A percentile compares a stretch with the other conserved stretches of the same genome.
Conservation (phyloP, 208 protist genomes). For the Leishmania gerbilli region DNA sequence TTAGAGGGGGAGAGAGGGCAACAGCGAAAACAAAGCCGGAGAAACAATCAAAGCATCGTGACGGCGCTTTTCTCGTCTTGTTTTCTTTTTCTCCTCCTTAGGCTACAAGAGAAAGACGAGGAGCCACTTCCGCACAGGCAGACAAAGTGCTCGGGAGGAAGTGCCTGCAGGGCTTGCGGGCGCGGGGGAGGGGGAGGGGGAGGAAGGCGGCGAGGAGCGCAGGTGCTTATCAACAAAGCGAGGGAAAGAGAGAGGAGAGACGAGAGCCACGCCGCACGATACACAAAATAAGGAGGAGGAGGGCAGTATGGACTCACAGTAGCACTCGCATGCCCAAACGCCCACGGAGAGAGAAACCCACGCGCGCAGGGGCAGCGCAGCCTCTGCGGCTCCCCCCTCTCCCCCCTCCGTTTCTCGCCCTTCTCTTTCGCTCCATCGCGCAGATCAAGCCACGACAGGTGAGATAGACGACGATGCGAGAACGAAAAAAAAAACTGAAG, state of each 20-base stretch:
- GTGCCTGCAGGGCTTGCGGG: neutral
- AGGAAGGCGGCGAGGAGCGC: neutral
- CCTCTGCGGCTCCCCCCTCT: neutral
- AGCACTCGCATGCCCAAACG: neutral
- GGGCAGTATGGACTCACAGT: neutral
- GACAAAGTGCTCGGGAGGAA: neutral
- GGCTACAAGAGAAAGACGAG: neutral
- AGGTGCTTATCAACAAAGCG: neutral
- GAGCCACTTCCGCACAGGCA: neutral
- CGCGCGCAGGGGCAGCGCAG: neutral
- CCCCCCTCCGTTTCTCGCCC: neutral
- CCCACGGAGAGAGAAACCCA: neutral
- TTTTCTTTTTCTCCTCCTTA: neutral
- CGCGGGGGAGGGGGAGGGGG: neutral
- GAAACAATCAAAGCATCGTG: neutral
- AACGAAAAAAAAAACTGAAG: neutral
- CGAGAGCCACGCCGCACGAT: neutral
- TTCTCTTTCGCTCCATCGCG: neutral
- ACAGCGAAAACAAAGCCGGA: neutral
- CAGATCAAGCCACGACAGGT: neutral
- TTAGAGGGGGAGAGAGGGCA: conserved; percentile 4
- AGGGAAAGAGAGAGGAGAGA: neutral
- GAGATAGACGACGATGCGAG: neutral
- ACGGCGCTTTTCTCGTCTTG: neutral
- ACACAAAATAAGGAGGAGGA: neutral